phyloP scores from a whole-genome alignment of 2,329 filamentous ascomycete species.

The Dactylonectria macrodidyma region DNA sequence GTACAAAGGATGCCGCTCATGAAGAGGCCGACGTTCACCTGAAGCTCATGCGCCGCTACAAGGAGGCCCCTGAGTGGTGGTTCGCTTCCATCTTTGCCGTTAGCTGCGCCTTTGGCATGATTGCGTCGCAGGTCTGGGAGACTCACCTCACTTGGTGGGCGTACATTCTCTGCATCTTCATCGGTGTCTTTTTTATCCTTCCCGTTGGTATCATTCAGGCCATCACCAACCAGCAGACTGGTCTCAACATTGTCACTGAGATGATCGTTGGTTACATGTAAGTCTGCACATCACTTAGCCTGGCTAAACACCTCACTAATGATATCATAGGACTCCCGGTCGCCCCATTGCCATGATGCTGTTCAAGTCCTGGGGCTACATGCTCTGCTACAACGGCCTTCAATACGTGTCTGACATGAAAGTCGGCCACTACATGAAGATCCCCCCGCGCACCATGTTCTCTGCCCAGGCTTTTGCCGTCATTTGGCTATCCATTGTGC shows the following conservation, averaged over 20 bases:
- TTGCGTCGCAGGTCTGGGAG: slow-evolving; percentile 14
- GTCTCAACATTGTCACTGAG: slow-evolving; percentile 80
- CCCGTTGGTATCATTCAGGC: slow-evolving; percentile 73
- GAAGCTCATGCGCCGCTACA: slow-evolving; percentile 73
- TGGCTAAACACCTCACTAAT: neutral
- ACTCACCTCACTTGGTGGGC: slow-evolving; percentile 58
- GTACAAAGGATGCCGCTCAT: slow-evolving; percentile 56
- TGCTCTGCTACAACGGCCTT: slow-evolving; percentile 76
- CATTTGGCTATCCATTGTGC: slow-evolving; percentile 73
- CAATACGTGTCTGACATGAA: slow-evolving; percentile 77
- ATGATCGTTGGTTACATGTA: slow-evolving; percentile 80
- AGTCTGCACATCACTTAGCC: neutral
- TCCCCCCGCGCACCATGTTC: slow-evolving; percentile 73
- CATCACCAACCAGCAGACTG: slow-evolving; percentile 74
- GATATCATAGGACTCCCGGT: slow-evolving; percentile 66
- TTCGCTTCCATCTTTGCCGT: slow-evolving; percentile 62
- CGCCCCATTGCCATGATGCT: slow-evolving; percentile 82
- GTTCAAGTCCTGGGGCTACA: slow-evolving; percentile 82
- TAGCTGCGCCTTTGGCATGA: slow-evolving; percentile 49
- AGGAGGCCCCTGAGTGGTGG: slow-evolving; percentile 73
- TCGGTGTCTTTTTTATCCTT: slow-evolving; percentile 71
- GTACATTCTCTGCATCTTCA: slow-evolving; percentile 69
- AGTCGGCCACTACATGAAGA: slow-evolving; percentile 78
- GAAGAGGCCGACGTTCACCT: slow-evolving; percentile 73
- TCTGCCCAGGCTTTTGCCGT: slow-evolving; percentile 72